Evolutionary conservation across 495 filamentous ascomycete genomes (phyloP).

Genomic region (Neurospora sp.): DNA sequence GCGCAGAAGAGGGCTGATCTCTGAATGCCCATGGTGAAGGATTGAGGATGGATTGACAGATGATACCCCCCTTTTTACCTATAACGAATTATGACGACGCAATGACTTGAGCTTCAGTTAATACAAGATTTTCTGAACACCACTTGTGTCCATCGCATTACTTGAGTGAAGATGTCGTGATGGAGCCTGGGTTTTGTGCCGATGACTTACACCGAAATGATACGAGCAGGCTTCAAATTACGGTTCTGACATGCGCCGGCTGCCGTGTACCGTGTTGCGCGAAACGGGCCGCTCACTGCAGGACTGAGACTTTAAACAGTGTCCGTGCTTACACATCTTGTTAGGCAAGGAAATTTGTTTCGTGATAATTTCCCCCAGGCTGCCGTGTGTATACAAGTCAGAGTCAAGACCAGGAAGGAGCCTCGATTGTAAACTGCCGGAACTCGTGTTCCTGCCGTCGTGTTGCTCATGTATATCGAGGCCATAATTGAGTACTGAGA

Average conservation of each 20-base stretch:
- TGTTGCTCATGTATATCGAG: neutral
- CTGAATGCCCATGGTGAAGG: neutral
- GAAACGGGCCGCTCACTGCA: neutral
- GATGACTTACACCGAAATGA: neutral
- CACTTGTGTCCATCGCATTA: neutral
- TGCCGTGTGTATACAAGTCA: neutral
- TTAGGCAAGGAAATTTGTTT: neutral
- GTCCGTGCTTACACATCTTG: neutral
- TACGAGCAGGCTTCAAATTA: neutral
- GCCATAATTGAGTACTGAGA: too few species aligned
- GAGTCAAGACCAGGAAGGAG: too few species aligned
- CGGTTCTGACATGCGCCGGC: neutral
- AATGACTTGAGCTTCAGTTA: neutral
- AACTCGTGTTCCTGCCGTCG: neutral
- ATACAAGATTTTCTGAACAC: neutral
- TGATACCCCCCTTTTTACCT: neutral
- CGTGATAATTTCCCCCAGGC: neutral
- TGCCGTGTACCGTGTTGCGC: neutral
- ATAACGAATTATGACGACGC: neutral
- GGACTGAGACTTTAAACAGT: neutral
- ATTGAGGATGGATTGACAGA: too few species aligned
- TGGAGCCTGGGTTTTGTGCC: neutral
- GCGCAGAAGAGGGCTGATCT: conserved; percentile 19
- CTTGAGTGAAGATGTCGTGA: neutral
- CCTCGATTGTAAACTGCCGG: neutral